A percentile compares a stretch with the other conserved stretches of the same genome.
phyloP scores from a whole-genome alignment of 805 yeast genomes.

The Starmerella cellae region DNA sequence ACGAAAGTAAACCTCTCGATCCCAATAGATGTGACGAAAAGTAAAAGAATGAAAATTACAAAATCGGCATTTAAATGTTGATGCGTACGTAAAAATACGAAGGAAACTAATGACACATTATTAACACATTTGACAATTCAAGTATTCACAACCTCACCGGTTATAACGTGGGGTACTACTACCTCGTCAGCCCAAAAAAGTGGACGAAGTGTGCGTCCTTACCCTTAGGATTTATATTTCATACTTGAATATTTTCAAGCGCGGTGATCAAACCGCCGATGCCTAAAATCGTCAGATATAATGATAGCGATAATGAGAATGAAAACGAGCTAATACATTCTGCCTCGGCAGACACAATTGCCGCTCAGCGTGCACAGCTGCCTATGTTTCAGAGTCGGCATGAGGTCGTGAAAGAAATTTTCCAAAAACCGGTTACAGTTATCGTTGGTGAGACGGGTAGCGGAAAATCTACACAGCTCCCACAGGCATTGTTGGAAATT shows the following conservation, averaged over 20 bases:
- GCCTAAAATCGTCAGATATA: slow-evolving; percentile 15
- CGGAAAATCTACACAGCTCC: slow-evolving; percentile 94
- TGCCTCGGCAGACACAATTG: background rate
- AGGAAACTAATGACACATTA: too few species aligned
- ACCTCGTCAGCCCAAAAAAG: too few species aligned
- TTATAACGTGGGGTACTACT: too few species aligned
- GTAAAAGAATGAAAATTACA: too few species aligned
- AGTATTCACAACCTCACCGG: too few species aligned
- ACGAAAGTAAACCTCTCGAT: too few species aligned
- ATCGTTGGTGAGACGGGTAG: slow-evolving; percentile 96
- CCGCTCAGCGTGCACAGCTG: slow-evolving; percentile 26
- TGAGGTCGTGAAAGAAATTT: slow-evolving; percentile 43
- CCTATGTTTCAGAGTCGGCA: slow-evolving; percentile 69
- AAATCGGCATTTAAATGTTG: too few species aligned
- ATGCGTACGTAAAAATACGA: too few species aligned
- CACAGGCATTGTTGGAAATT: slow-evolving; percentile 59
- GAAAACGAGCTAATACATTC: background rate
- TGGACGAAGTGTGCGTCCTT: too few species aligned
- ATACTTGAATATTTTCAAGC: background rate
- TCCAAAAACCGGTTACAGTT: slow-evolving; percentile 52
- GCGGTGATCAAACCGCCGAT: background rate
- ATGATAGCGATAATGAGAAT: slow-evolving; percentile 10
- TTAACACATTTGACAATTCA: too few species aligned
- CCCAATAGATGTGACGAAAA: too few species aligned
- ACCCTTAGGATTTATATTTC: background rate